Evolutionary conservation across 2,329 filamentous ascomycete genomes (phyloP), one percentile per base, ranked within the genome.

Genomic region (Neopestalotiopsis clavispora): DNA sequence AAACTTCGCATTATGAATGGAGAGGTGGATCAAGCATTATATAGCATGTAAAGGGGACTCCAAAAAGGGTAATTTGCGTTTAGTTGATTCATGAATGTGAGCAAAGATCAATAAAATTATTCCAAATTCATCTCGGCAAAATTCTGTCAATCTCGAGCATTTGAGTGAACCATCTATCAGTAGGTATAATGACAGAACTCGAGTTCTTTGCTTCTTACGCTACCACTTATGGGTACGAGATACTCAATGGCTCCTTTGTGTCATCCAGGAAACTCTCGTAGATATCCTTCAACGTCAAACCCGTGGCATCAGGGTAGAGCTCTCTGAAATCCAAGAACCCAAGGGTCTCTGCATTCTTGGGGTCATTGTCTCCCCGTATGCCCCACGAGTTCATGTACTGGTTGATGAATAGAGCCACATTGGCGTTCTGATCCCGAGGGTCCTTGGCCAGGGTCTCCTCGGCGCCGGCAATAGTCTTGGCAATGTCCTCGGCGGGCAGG

Each of bases 301-400:
- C 79, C 66, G 81, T 70, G 67, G 87, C 78, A 23, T 87, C 85
- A 3, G 86, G 87, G 72, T 88, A 89, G 30, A 89, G 77, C 20
- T 89, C 84, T 71, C 83, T 84, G 40, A 79, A 81, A 67, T 82
- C 79, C 20, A 89, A 69, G 74, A 89, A 89, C 1, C 86, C 86
- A 4, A 90, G 78, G 70, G 88, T 89, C 64, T 81, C 78, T 12
- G 87, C 87, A 70, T 83, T 80, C 67, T 86, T 83, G 0, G 83
- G 84, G 10, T 79, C 84, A 74, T 88, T 88, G 71, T 90, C 87
- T 1, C 82, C 84, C 1, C 86, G 80, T 28, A 14, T 2, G 4
- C 63, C 63, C 63, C 42, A 66, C 20, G 42, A 56, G 28, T 66
- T 20, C 49, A 17, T 10, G 49, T 66, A 66, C 40, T 66, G 45